phyloP scores from a whole-genome alignment of 2,329 filamentous ascomycete species.

The Fusarium equiseti region DNA sequence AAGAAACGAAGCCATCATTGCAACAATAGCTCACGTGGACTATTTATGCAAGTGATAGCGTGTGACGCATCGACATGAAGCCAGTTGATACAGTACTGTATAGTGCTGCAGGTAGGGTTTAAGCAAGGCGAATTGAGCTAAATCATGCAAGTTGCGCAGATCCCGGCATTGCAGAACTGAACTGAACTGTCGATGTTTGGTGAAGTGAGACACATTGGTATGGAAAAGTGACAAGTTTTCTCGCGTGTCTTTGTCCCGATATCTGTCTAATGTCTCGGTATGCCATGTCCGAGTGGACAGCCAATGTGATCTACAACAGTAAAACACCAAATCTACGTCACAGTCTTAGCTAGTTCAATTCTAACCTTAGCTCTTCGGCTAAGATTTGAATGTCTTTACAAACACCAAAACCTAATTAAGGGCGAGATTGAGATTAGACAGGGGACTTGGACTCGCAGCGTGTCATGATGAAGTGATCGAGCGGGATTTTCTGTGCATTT shows the following conservation, averaged over 20 bases:
- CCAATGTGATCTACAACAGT: constrained; percentile 17
- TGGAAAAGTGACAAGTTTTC: constrained; percentile 8
- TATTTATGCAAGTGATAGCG: constrained; percentile 25
- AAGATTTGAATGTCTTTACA: constrained; percentile 41
- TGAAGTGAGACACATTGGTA: constrained; percentile 20
- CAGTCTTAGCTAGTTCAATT: neutral
- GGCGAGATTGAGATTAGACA: neutral
- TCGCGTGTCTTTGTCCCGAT: constrained; percentile 36
- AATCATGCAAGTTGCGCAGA: constrained; percentile 29
- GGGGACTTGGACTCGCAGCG: constrained; percentile 11
- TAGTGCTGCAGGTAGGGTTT: constrained; percentile 11
- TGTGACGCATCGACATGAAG: constrained; percentile 27
- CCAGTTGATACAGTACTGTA: neutral
- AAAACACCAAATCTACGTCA: constrained; percentile 33
- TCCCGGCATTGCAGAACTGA: constrained; percentile 25
- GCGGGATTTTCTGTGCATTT: constrained; percentile 6
- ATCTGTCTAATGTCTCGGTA: constrained; percentile 27
- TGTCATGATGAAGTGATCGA: neutral
- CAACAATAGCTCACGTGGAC: constrained; percentile 23
- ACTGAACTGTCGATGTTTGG: constrained; percentile 22
- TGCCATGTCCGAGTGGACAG: constrained; percentile 7
- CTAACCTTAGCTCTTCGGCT: neutral
- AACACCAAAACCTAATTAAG: constrained; percentile 2
- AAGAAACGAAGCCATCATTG: constrained; percentile 17
- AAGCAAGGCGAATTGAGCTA: constrained; percentile 22